Conservation (phyloP, 139 green algal species). For the Microglena sp. region DNA sequence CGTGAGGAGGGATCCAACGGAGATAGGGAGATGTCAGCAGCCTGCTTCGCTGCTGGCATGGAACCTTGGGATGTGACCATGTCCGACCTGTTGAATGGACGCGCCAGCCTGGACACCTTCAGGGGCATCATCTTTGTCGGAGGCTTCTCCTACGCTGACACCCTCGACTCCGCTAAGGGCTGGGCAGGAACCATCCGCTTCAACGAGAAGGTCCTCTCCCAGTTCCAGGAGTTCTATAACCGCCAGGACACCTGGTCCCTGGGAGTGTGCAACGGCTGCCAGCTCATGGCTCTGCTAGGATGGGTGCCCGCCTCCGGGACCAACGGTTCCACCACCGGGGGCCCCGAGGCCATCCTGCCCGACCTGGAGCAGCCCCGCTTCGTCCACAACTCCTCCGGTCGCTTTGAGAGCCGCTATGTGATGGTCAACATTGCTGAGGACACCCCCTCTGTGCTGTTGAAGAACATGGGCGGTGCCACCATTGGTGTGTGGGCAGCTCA, state of each 20-base stretch:
- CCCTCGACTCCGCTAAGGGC: slow-evolving; percentile 94
- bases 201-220: slow-evolving; percentile 63
- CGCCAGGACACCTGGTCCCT: slow-evolving; percentile 89
- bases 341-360: slow-evolving; percentile 26
- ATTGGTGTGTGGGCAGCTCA: slow-evolving; percentile 95
- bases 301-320: slow-evolving; percentile 76
- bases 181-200: slow-evolving; percentile 94
- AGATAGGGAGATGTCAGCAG: slow-evolving; percentile 94
- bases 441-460: slow-evolving; percentile 79
- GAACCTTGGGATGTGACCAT: slow-evolving; percentile 98
- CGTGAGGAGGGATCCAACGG: slow-evolving; percentile 96
- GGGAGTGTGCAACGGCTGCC: slow-evolving; percentile 98
- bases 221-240: slow-evolving; percentile 76
- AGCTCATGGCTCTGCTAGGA: slow-evolving; percentile 98
- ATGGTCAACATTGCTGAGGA: slow-evolving; percentile 64
- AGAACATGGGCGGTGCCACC: slow-evolving; percentile 66
- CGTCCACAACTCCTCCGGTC: slow-evolving; percentile 82
- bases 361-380: slow-evolving; percentile 88
- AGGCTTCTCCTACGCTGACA: slow-evolving; percentile 91
- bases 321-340: slow-evolving; percentile 14
- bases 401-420: slow-evolving; percentile 73
- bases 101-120: slow-evolving; percentile 71
- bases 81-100: slow-evolving; percentile 80
- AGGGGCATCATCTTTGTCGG: slow-evolving; percentile 77
- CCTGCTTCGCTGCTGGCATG: slow-evolving; percentile 72